Evolutionary conservation across 305 asterid species (phyloP), one percentile per base, ranked within the genome.

Genomic region (Caryopteris hybrid): DNA sequence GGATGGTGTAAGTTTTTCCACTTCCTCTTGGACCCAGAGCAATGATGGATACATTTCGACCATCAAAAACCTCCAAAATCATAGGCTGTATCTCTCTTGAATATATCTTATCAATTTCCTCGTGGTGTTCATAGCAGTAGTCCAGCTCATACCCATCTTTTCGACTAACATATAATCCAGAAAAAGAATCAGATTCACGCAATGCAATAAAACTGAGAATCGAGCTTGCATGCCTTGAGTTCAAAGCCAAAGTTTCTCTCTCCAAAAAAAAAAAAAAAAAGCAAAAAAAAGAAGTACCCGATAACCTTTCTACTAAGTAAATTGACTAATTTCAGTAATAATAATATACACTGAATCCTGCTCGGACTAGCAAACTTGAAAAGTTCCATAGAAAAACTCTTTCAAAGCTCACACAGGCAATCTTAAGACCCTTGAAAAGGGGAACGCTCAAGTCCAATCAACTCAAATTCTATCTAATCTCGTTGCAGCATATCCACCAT

Each of bases 11-110:
- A 9, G 98, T 87, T 75, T 92, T 89, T 25, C 97, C 97, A 80
- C 97, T 90, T 70, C 95, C 93, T 73, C 83, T 85, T 36, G 97
- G 91, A 22, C 98, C 98, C 74, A 86, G 69, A n/a, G 93, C 98
- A 78, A 92, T 69, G 48, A 90, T 45, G 0, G 96, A 79, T 74
- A 86, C 88, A 81, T 84, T 80, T 65, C 64, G 81, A 56, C 96
- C 96, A 75, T 69, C 61, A 33, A 90, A 81, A 55, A 76, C 84
- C 61, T 78, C 87, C 1, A 60, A 61, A 54, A 86, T 64, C 69
- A 85, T 41, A 22, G 95, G 95, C 17, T 78, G 73, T 33, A 92
- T 75, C 82, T 92, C 98, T 75, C 74, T 81, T 51, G 88, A 67
- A 56, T 85, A 92, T 66, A 91, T 76, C 64, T 67, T 5, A 27